These are phyloP conservation scores for Leccinum aurantiacum DNA, from an alignment of 768 basidiomycete species.

Conservation along the genomic window DNA sequence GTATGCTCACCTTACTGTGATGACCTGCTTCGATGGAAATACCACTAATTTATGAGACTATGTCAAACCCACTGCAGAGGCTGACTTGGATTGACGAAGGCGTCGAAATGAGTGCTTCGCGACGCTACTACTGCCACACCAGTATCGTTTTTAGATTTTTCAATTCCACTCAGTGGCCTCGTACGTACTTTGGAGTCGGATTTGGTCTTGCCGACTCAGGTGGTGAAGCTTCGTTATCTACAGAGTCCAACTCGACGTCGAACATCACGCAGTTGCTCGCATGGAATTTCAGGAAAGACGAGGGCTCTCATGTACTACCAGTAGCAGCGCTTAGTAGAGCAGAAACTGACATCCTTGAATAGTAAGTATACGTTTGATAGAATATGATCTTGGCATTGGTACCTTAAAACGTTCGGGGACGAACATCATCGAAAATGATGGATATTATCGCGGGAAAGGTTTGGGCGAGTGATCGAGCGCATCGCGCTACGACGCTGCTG, in stretches of 20 bases:
- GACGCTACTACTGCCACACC: constrained; percentile 87
- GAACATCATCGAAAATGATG: neutral
- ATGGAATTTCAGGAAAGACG: neutral
- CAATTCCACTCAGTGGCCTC: constrained; percentile 37
- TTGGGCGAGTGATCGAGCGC: neutral
- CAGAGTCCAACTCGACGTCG: neutral
- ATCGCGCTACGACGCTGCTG: neutral
- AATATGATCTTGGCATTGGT: neutral
- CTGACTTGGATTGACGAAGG: constrained; percentile 71
- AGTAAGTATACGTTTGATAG: neutral
- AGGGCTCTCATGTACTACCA: neutral
- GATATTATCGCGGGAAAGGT: neutral
- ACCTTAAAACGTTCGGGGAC: neutral
- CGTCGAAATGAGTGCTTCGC: constrained; percentile 74
- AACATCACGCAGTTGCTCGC: neutral
- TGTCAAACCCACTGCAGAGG: constrained; percentile 29
- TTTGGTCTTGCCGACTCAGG: neutral
- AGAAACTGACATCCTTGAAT: neutral
- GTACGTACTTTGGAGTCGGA: neutral
- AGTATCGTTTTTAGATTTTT: constrained; percentile 91
- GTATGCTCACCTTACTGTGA: constrained; percentile 59
- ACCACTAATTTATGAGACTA: constrained; percentile 43
- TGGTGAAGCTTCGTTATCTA: neutral
- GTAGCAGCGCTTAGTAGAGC: neutral
- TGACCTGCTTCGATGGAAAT: constrained; percentile 82